Evolutionary conservation across 495 filamentous ascomycete species (phyloP), one percentile per base, ranked within the genome.

Genomic region (Eremomyces bilateralis): DNA sequence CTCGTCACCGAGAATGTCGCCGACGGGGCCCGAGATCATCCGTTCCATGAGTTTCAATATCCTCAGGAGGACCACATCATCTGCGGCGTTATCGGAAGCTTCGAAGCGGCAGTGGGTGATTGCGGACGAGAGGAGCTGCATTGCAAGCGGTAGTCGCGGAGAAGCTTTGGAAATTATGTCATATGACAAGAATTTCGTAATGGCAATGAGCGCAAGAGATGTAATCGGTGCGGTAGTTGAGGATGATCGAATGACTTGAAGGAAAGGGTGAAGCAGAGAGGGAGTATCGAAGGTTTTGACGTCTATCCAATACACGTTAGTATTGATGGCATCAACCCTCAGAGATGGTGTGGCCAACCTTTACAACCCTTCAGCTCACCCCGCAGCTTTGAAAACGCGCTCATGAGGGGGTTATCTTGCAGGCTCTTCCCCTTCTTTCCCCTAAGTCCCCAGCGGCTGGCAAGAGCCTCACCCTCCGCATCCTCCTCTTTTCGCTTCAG

Each of bases 71-170:
- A 99, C 88, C 35, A 94, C 82, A 49, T 99, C 88, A 48, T 94
- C 88, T 25, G 84, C 81, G 10, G 83, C 73, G 21, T 81, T 79
- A 53, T 95, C 85, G 46, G 77, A 92, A 6, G 83, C 85, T 56
- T 99, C 88, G 46, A 99, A 99, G 29, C 85, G 74, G 50, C 88
- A 99, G 47, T 99, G 85, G 30, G 88, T 99, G 45, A 95, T 90
- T 21, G 90, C 84, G 1, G 80, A 78, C 2, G 88, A 91, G 10
- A 99, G 62, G 11, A 83, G 67, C 50, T 93, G 88, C 90, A 99
- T 95, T 15, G 78, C 88, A 29, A 83, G 63, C 0, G 81, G 63
- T 20, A 95, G 73, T 38, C 82, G 69, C 3, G 84, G 88, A 10
- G 83, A 93, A 31, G 73, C 63, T 31, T 63, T 64, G 36, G 70